Base-by-base conservation (phyloP, 345 rosid genomes). In the Eucalyptus curtisii region DNA sequence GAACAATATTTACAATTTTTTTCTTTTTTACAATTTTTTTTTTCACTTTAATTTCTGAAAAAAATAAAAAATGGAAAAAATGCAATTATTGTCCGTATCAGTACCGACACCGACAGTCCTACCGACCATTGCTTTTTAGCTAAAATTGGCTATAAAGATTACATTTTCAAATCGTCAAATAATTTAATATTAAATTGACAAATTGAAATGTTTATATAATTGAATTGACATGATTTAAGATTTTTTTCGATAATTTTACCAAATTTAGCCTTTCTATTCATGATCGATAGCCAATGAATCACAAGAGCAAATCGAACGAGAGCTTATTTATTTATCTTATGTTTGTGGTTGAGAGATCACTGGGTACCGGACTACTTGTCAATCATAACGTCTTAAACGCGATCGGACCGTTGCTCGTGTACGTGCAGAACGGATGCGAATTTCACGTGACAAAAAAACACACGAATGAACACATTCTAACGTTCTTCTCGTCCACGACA, bases 101-200 rank as follows among this genome's bases (percentile, higher is more conserved):
- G 31, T 4, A 5, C 2, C 2, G 0, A 13, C 0, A 5, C 33
- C 15, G 0, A 6, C 7, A 4, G 3, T 59, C 31, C 3, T 13
- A 30, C 0, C 15, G 0, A 6, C 7, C 68, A 27, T 12, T 30
- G 68, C 14, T 27, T 59, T 59, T 13, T 12, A 27, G 16, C 2
- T 6, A 27, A 59, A 27, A 59, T 61, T 61, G 17, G 4, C 8
- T 6, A 61, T 3, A 61, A 61, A 27, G 1, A 61, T 30, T 61
- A 3, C 33, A 27, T 12, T 61, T 61, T 27, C 16, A 61, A 27
- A 61, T 61, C 2, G 1, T 3, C 4, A 3, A 61, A 61, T 5
- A 2, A 13, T 61, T 61, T 12, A 27, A 0, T 0, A 59, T 30
- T 27, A 59, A 59, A 6, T 59, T 6, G 8, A 13, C 1, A 59